phyloP scores from a whole-genome alignment of 2,329 filamentous ascomycete species.

The Fusarium albidum region DNA sequence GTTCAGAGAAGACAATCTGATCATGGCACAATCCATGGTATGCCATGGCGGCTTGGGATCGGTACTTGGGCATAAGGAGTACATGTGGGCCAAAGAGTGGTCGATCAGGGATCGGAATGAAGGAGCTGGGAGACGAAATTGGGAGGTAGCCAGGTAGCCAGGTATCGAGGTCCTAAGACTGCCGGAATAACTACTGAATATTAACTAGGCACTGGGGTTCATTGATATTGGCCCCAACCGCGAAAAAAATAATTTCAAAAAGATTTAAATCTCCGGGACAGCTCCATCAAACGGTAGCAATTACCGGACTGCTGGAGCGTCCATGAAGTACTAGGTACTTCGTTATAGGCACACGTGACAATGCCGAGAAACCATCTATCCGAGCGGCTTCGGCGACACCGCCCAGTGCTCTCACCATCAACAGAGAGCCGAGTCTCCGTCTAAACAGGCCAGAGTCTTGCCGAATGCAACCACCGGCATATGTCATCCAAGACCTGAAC shows the following conservation, averaged over 20 bases:
- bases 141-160: constrained; percentile 35
- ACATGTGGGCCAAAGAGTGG: not conserved
- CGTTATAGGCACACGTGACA: constrained; percentile 6
- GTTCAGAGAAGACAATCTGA: not conserved
- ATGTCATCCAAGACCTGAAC: constrained; percentile 31
- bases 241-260: not conserved
- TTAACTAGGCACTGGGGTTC: too few relatives aligned
- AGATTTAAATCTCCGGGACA: not conserved
- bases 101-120: constrained; percentile 16
- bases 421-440: constrained; percentile 3
- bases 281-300: too few relatives aligned
- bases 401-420: not conserved
- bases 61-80: constrained; percentile 13
- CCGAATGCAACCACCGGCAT: constrained; percentile 8
- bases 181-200: not conserved
- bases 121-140: constrained; percentile 24
- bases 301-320: not conserved
- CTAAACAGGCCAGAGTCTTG: constrained; percentile 4
- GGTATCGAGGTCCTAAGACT: constrained; percentile 22
- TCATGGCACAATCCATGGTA: not conserved
- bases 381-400: constrained; percentile 6
- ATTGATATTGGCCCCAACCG: constrained; percentile 2
- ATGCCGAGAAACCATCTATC: constrained; percentile 6
- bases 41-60: constrained; percentile 4
- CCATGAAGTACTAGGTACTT: not conserved